phyloP scores from a whole-genome alignment of 2,329 filamentous ascomycete genomes.

The Aspergillus sp. region DNA sequence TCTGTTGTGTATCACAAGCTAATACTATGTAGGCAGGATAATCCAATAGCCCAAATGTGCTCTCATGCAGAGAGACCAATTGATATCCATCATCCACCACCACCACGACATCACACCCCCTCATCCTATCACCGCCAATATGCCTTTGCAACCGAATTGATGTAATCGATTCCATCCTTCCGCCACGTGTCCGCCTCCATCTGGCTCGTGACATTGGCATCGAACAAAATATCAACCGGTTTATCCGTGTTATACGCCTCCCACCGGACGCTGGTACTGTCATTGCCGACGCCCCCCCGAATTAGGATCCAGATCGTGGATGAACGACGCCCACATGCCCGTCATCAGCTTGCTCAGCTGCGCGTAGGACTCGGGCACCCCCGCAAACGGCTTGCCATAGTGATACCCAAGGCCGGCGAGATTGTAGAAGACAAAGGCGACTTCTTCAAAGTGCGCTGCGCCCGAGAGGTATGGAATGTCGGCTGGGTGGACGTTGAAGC shows the following conservation, averaged over 20 bases:
- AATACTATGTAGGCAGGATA: too few species aligned
- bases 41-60: too few species aligned
- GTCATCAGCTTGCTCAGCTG: constrained; percentile 46
- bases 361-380: constrained; percentile 38
- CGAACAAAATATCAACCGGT: constrained; percentile 48
- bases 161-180: constrained; percentile 25
- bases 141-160: constrained; percentile 20
- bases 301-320: constrained; percentile 45
- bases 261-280: constrained; percentile 41
- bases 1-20: too few species aligned
- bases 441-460: constrained; percentile 54
- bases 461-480: constrained; percentile 41
- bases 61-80: too few species aligned
- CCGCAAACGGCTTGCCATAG: constrained; percentile 30
- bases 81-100: too few species aligned
- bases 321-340: constrained; percentile 50
- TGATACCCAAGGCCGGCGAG: constrained; percentile 44
- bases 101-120: too few species aligned
- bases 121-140: constrained; percentile 17
- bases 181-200: constrained; percentile 45
- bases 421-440: constrained; percentile 54
- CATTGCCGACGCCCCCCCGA: constrained; percentile 17
- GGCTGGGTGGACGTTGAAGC: constrained; percentile 53
- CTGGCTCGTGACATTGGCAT: constrained; percentile 42
- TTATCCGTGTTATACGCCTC: constrained; percentile 37